Base-by-base conservation (phyloP, 352 stramenopile species). In the Phytophthora sp. region DNA sequence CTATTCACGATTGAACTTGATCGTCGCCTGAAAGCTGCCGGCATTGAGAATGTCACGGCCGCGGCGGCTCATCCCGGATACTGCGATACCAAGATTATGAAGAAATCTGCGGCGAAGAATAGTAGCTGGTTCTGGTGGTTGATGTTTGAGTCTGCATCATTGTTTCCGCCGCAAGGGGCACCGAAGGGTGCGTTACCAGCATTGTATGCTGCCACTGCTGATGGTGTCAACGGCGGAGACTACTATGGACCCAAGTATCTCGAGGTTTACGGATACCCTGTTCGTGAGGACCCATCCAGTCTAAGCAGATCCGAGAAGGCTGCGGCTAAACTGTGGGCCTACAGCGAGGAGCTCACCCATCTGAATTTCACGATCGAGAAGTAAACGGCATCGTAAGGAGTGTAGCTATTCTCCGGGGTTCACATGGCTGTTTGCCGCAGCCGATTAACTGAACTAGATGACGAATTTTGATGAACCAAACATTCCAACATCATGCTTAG, bases 1-100 rank as follows among this genome's bases (percentile, higher is more conserved):
- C 60, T 97, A 2, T 98, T 98, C 67, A 85, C 89, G 5, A 53
- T 88, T 39, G 91, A 97, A 46, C 66, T 98, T 1, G 69, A 94
- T 43, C 66, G 77, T 18, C 73, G 82, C 18, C 1, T 23, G 69
- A 10, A 32, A 58, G 6, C 4, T 24, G 18, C 21, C 7, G 37
- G 18, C 9, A 27, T 43, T 17, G 11, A 13, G 2, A n/a, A 5
- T n/a, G 32, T 44, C 37, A 44, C 37, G n/a, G 37, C 2, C 5
- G 37, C 7, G 15, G 37, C 15, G 4, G n/a, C 13, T n/a, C 37
- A 44, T 24, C 37, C 37, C 15, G 37, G 37, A 12, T 69, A 67
- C 23, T 62, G 59, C 26, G 30, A 38, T 12, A 81, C 71, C 1
- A 74, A 70, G 37, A 66, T 79, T 30, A 72, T 82, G 41, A 49